phyloP scores from a whole-genome alignment of 768 basidiomycete genomes.

The Phanerochaete sordida region DNA sequence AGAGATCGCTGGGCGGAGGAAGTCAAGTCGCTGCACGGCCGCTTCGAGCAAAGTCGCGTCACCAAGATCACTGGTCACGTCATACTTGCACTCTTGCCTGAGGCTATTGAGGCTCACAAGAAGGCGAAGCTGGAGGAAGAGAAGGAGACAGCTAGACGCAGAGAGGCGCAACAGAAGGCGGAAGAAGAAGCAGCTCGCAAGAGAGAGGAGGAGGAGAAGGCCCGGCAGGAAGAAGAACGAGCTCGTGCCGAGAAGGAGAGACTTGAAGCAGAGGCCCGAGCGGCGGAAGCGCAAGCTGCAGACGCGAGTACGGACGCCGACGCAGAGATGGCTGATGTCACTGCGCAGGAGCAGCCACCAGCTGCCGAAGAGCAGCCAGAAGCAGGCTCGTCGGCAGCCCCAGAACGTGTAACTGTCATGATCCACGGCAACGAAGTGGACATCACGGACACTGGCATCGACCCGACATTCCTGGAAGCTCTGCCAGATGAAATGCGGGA shows the following conservation, averaged over 20 bases:
- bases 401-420: constrained; percentile 77
- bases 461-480: constrained; percentile 96
- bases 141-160: constrained; percentile 36
- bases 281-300: background rate
- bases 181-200: constrained; percentile 42
- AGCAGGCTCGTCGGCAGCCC: constrained; percentile 32
- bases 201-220: constrained; percentile 33
- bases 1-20: constrained; percentile 89
- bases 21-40: constrained; percentile 74
- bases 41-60: constrained; percentile 65
- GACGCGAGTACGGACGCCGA: constrained; percentile 32
- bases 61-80: constrained; percentile 70
- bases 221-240: constrained; percentile 32
- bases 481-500: constrained; percentile 98
- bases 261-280: constrained; percentile 16
- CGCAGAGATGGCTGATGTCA: constrained; percentile 49
- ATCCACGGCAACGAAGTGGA: constrained; percentile 93
- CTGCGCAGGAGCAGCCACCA: constrained; percentile 10
- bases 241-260: constrained; percentile 27
- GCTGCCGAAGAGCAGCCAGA: constrained; percentile 7
- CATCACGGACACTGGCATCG: constrained; percentile 98
- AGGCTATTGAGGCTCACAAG: constrained; percentile 64
- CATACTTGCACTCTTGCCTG: constrained; percentile 71
- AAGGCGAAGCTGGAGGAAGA: constrained; percentile 28
- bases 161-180: constrained; percentile 48